Conservation (phyloP, 2,329 filamentous ascomycete species). For the Tolypocladium sp. region DNA sequence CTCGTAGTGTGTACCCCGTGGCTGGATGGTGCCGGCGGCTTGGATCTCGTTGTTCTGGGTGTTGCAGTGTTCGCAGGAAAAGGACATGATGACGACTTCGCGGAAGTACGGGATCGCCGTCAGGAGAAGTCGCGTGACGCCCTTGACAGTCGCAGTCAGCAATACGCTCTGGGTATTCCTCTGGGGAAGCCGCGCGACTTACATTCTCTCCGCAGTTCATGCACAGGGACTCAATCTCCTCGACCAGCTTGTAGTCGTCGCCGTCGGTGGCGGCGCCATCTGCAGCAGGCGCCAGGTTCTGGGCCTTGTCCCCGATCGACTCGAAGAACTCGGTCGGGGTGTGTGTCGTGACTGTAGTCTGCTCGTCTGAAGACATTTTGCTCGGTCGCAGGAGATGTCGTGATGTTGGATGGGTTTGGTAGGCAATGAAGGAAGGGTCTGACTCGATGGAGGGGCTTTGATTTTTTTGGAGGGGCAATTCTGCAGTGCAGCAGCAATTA, state of each 20-base stretch:
- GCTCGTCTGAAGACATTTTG: constrained; percentile 33
- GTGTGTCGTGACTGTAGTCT: constrained; percentile 23
- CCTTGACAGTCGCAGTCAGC: constrained; percentile 38
- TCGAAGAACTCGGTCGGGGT: constrained; percentile 48
- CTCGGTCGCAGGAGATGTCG: background rate
- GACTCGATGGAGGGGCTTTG: constrained; percentile 9
- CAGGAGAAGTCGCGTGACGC: constrained; percentile 75
- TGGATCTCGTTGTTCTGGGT: constrained; percentile 92
- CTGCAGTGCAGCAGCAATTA: constrained; percentile 2
- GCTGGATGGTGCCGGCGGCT: constrained; percentile 83
- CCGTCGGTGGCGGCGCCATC: constrained; percentile 22
- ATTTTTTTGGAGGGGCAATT: constrained; percentile 13
- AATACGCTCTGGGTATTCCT: background rate
- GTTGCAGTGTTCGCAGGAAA: constrained; percentile 81
- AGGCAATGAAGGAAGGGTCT: constrained; percentile 6
- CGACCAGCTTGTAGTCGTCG: constrained; percentile 47
- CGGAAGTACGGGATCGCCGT: constrained; percentile 95
- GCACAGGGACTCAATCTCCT: constrained; percentile 70
- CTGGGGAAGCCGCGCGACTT: constrained; percentile 15
- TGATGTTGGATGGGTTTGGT: constrained; percentile 6
- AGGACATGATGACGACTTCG: constrained; percentile 96
- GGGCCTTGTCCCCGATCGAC: constrained; percentile 52
- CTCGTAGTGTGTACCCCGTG: constrained; percentile 76
- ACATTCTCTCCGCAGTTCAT: constrained; percentile 82
- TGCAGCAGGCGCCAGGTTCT: constrained; percentile 34